Evolutionary conservation across 176 grass and related monocot genomes (phyloP), one percentile per base, ranked within the genome.

Genomic region (Paspalum notatum): DNA sequence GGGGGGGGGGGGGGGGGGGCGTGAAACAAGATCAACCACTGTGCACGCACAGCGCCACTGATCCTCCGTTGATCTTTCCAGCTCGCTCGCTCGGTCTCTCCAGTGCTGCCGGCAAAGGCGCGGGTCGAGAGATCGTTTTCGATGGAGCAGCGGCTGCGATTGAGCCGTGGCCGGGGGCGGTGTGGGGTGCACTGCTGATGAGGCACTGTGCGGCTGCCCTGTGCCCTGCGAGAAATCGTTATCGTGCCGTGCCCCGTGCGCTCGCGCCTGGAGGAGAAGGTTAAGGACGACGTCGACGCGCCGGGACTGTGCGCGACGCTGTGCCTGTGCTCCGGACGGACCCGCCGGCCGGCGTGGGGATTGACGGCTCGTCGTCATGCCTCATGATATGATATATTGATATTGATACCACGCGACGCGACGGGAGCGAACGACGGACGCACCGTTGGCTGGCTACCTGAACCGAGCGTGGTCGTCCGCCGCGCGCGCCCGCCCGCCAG

Each of bases 1-100:
- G n/a, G n/a, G n/a, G n/a, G n/a, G n/a, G n/a, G n/a, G n/a, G n/a
- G n/a, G n/a, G n/a, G n/a, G n/a, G n/a, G n/a, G n/a, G n/a, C n/a
- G n/a, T 56, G 60, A 66, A 75, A 57, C 59, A 75, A 75, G 18
- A 67, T 41, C 27, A 71, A 83, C n/a, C n/a, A n/a, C 73, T 83
- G 48, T 87, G 38, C 56, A 15, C 9, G 10, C 48, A 87, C 85
- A 72, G 57, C 27, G 7, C 4, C 68, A 6, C 32, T 32, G 32
- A 32, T 32, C 32, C 32, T 32, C 32, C 32, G 32, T 32, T 32
- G 32, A 64, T 50, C 39, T 54, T 47, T 24, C 74, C 55, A 74
- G 17, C 66, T 15, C 71, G 3, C 7, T 15, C 73, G 32, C 32
- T 32, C 32, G 32, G 2, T 32, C 32, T 1, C 32, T 32, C 32